Percentiles rank a stretch among this genome's conserved stretches.
Evolutionary conservation across 495 filamentous ascomycete species (phyloP).

Genomic region (Talaromyces nanjingensis): DNA sequence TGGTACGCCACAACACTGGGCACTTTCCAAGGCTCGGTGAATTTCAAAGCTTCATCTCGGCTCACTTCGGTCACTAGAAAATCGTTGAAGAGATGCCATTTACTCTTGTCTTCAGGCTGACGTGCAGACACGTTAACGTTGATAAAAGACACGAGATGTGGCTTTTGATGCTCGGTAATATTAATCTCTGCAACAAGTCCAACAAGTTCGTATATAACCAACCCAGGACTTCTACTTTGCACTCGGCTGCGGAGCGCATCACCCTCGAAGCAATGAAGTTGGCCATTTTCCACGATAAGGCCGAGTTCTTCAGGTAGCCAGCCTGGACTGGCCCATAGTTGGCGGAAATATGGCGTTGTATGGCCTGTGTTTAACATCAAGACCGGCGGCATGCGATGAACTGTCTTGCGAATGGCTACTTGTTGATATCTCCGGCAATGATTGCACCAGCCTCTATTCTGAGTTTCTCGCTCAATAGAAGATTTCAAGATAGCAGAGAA

Average conservation of each 20-base stretch:
- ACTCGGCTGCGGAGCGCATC: conserved; percentile 54
- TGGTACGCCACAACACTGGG: conserved; percentile 85
- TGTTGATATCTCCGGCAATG: conserved; percentile 81
- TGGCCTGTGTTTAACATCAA: conserved; percentile 78
- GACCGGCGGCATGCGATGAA: conserved; percentile 72
- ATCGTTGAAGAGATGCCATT: conserved; percentile 97
- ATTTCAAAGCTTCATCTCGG: conserved; percentile 75
- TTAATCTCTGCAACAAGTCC: conserved; percentile 86
- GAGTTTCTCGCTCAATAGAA: conserved; percentile 77
- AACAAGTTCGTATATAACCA: conserved; percentile 85
- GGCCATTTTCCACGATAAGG: conserved; percentile 69
- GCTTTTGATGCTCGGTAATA: conserved; percentile 70
- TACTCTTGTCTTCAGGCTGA: conserved; percentile 43
- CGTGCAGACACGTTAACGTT: conserved; percentile 73
- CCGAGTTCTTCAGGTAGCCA: conserved; percentile 94
- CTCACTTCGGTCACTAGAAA: conserved; percentile 81
- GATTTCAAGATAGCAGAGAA: conserved; percentile 82
- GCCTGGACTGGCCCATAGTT: conserved; percentile 76
- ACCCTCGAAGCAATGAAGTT: conserved; percentile 86
- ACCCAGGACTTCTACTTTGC: conserved; percentile 55
- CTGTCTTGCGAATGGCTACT: conserved; percentile 68
- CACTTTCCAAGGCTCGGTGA: conserved; percentile 84
- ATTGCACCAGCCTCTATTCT: conserved; percentile 83
- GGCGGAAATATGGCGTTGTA: conserved; percentile 59
- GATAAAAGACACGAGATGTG: conserved; percentile 85